Conservation (phyloP, 768 basidiomycete species). For the Termitomyces bulborhizus region DNA sequence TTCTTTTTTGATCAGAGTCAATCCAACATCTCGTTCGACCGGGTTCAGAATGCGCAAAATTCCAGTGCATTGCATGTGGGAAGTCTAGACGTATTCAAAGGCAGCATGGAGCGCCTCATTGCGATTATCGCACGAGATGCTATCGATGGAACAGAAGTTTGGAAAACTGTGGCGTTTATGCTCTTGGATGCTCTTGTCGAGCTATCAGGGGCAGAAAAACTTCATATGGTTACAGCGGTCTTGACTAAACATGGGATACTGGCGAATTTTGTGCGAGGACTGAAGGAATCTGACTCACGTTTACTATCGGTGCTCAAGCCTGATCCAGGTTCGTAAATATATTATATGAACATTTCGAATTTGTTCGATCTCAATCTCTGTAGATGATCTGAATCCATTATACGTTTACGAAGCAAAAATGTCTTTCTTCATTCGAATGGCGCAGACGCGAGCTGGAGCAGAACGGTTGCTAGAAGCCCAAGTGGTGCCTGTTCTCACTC, state of each 20-base stretch:
- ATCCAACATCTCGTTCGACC: constrained; percentile 22
- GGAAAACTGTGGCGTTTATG: constrained; percentile 95
- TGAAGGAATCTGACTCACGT: constrained; percentile 77
- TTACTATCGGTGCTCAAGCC: constrained; percentile 77
- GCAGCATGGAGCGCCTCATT: constrained; percentile 66
- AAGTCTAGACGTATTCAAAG: constrained; percentile 61
- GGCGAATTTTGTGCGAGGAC: constrained; percentile 70
- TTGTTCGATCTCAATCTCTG: neutral
- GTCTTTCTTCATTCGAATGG: constrained; percentile 80
- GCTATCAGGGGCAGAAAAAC: constrained; percentile 64
- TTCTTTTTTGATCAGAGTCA: constrained; percentile 31
- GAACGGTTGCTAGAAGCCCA: constrained; percentile 80
- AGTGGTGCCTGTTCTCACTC: constrained; percentile 64
- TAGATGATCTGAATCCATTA: constrained; percentile 84
- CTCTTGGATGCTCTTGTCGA: constrained; percentile 77
- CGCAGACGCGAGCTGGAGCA: constrained; percentile 77
- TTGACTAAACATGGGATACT: constrained; percentile 74
- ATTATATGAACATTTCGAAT: neutral
- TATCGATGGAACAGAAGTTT: constrained; percentile 91
- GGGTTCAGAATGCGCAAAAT: constrained; percentile 13
- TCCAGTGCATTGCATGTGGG: constrained; percentile 46
- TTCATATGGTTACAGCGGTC: constrained; percentile 49
- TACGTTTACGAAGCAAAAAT: constrained; percentile 96
- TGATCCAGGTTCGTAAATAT: constrained; percentile 67
- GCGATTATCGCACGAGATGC: constrained; percentile 80